Evolutionary conservation across 1,284 basidiomycete species (phyloP).

Genomic region (Sporisorium exsertum): DNA sequence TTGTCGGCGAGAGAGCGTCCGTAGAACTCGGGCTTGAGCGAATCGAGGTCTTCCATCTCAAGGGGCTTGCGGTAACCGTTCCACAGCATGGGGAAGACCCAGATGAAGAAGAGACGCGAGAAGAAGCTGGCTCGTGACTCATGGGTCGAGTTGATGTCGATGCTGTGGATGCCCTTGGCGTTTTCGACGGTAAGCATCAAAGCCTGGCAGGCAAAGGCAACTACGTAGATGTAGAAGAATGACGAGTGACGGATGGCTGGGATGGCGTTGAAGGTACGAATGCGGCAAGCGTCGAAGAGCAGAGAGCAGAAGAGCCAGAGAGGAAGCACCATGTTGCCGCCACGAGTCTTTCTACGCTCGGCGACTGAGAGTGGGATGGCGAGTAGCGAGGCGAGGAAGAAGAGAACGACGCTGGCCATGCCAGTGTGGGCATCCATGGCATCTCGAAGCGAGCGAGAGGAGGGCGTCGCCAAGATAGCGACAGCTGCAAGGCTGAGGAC

Average conservation of each 20-base stretch:
- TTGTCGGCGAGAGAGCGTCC: constrained; percentile 27
- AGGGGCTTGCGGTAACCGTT: constrained; percentile 42
- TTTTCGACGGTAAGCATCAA: constrained; percentile 52
- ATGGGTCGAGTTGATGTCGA: constrained; percentile 33
- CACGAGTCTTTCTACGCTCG: constrained; percentile 46
- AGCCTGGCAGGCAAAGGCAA: constrained; percentile 36
- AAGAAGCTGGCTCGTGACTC: constrained; percentile 54
- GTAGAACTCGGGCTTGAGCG: constrained; percentile 39
- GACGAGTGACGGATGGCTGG: constrained; percentile 23
- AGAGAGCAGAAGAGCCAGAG: constrained; percentile 48
- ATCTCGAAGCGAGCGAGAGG: constrained; percentile 9
- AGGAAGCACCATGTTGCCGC: constrained; percentile 44
- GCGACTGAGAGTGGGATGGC: constrained; percentile 32
- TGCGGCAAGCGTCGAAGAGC: constrained; percentile 48
- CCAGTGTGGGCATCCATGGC: constrained; percentile 20
- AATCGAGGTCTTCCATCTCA: constrained; percentile 44
- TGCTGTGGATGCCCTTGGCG: constrained; percentile 27
- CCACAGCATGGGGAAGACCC: constrained; percentile 52
- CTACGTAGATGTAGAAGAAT: constrained; percentile 45
- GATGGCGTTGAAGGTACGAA: constrained; percentile 48
- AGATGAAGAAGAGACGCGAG: constrained; percentile 52
- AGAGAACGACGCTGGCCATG: constrained; percentile 28
- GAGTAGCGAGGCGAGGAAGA: constrained; percentile 35
- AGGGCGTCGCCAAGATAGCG: constrained; percentile 18
- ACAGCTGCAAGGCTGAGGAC: constrained; percentile 31